Evolutionary conservation across 2,329 filamentous ascomycete species (phyloP).

Genomic region (Xylariomycetidae sp.): DNA sequence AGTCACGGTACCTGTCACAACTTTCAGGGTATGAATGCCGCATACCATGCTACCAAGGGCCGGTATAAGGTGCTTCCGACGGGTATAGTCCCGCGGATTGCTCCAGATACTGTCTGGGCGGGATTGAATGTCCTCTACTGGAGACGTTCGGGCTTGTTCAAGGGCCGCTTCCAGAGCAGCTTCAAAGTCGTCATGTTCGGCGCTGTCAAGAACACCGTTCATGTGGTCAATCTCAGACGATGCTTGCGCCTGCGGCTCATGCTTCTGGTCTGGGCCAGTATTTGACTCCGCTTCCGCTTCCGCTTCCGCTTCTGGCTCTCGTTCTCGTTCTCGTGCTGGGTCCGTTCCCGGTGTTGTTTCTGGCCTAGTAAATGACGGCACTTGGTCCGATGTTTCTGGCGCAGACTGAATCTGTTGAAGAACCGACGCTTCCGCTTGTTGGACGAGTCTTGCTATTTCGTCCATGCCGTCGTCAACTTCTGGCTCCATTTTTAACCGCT

Average conservation of each 20-base stretch:
- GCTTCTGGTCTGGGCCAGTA: slow-evolving; percentile 2
- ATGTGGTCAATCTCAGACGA: not conserved
- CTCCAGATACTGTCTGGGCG: slow-evolving; percentile 25
- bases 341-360: not conserved
- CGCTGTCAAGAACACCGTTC: slow-evolving; percentile 12
- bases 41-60: slow-evolving; percentile 25
- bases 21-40: slow-evolving; percentile 2
- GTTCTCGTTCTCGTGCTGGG: not conserved
- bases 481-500: slow-evolving; percentile 23
- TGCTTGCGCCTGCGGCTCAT: not conserved
- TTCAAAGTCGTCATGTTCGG: slow-evolving; percentile 15
- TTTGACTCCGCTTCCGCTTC: too few relatives aligned
- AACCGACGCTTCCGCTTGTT: slow-evolving; percentile 23
- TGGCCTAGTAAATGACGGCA: too few relatives aligned
- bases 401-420: slow-evolving; percentile 20
- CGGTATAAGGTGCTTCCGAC: slow-evolving; percentile 27
- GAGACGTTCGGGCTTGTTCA: slow-evolving; percentile 10
- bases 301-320: too few relatives aligned
- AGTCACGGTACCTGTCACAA: slow-evolving; percentile 7
- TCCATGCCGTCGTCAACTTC: slow-evolving; percentile 10
- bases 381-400: too few relatives aligned
- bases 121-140: slow-evolving; percentile 16
- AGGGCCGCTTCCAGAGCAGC: slow-evolving; percentile 11
- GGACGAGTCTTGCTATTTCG: slow-evolving; percentile 24
- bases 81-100: slow-evolving; percentile 26